Base-by-base conservation (phyloP, 1,284 basidiomycete genomes). In the Anthracocystis panici-leucophaei region DNA sequence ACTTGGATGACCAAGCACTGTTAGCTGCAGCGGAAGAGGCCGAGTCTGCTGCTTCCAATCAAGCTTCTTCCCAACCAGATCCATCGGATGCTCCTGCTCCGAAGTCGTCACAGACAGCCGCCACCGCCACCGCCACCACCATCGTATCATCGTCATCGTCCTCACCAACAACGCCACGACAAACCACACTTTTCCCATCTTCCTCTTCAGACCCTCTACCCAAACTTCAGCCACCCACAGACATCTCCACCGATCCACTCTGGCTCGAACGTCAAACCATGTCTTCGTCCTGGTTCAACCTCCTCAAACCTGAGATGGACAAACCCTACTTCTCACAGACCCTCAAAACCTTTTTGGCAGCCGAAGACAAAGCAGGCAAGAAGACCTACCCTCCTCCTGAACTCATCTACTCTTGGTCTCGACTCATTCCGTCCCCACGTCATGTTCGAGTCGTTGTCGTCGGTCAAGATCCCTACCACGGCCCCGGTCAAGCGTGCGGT, bases 401-500 rank as follows among this genome's bases (percentile, higher is more conserved):
- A 20, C 70, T 82, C 20, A 78, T 86, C 44, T 82, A 86, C 64
- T 77, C 68, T 29, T 86, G 85, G 85, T 84, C 83, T 11, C 78
- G 81, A 2, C 68, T 81, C 25, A 82, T 84, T 35, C 83, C 85
- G 25, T 65, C 84, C 12, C 72, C 79, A 2, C 44, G 40, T 18
- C 63, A 67, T 33, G 78, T 85, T 29, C 84, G 83, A 27, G 82
- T 85, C 29, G 85, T 85, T 12, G 81, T 85, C n/a, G 78, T 85
- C 12, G 85, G 85, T 1, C 84, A 85, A 67, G 85, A 84, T 38
- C 80, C 85, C 1, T 86, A 86, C 64, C 85, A 86, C 55, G 84
- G 83, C 11, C 77, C 80, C 0, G 74, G 75, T n/a, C 85, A 86
- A 65, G 85, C 85, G 1, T 84, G 83, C 46, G 85, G 85, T 33